These are phyloP conservation scores for Calycina herbarum DNA, from an alignment of 2,329 filamentous ascomycete genomes.

Conservation along the genomic window DNA sequence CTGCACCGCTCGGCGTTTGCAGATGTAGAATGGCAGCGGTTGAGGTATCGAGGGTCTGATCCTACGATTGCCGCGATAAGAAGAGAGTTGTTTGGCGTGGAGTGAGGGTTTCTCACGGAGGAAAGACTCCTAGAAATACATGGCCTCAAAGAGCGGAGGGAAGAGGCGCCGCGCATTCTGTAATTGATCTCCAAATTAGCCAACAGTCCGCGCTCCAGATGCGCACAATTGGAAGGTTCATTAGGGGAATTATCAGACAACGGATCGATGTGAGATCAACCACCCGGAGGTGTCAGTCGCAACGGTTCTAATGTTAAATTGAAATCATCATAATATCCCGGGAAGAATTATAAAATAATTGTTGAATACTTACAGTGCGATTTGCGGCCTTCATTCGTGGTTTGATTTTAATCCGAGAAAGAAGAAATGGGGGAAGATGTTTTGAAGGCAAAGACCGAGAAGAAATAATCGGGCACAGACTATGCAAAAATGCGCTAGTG, in stretches of 20 bases:
- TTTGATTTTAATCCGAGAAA: background rate
- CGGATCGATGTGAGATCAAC: constrained; percentile 53
- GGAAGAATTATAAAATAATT: background rate
- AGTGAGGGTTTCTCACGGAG: constrained; percentile 3
- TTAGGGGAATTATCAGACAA: constrained; percentile 43
- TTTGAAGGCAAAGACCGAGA: background rate
- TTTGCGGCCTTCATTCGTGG: constrained; percentile 6
- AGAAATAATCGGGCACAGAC: constrained; percentile 1
- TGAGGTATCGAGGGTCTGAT: constrained; percentile 2
- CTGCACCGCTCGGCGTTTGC: background rate
- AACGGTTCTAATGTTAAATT: constrained; percentile 57
- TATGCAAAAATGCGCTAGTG: constrained; percentile 19
- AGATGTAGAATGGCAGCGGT: background rate
- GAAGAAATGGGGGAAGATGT: background rate
- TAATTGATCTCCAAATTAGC: constrained; percentile 26
- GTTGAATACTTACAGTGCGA: constrained; percentile 21
- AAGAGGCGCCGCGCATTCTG: constrained; percentile 47
- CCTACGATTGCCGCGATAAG: constrained; percentile 1
- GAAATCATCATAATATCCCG: constrained; percentile 49
- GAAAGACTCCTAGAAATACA: constrained; percentile 54
- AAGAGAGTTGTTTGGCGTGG: constrained; percentile 6
- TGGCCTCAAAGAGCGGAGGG: constrained; percentile 56
- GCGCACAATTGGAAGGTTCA: background rate
- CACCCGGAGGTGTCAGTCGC: constrained; percentile 55
- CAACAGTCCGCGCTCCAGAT: background rate